Conservation (phyloP, 2,329 filamentous ascomycete species). For the Rugonectria rugulosa region DNA sequence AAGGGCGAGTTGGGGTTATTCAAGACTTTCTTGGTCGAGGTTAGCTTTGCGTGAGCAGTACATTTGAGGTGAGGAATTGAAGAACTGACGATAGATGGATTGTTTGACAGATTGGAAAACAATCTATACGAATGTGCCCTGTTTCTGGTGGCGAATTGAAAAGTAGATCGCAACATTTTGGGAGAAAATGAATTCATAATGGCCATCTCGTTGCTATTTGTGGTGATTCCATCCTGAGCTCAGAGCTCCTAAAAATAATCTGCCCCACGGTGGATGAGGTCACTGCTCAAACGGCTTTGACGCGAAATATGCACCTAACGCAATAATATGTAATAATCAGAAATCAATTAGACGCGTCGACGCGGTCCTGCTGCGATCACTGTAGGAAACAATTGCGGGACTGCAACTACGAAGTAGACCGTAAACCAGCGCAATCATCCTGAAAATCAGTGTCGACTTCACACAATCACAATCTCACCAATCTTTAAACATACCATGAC, state of each 20-base stretch:
- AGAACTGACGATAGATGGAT: conserved; percentile 61
- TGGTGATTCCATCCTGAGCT: conserved; percentile 15
- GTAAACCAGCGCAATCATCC: conserved; percentile 2
- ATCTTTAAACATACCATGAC: conserved; percentile 24
- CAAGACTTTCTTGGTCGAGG: conserved; percentile 62
- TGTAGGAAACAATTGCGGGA: conserved; percentile 12
- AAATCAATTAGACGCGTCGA: conserved; percentile 51
- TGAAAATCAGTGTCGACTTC: conserved; percentile 7
- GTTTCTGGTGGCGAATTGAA: conserved; percentile 35
- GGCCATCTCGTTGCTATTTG: too few species aligned
- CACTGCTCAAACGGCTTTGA: conserved; percentile 28
- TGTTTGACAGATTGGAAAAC: conserved; percentile 58
- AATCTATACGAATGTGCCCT: conserved; percentile 37
- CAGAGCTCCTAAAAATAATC: conserved; percentile 7
- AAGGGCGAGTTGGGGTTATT: conserved; percentile 54
- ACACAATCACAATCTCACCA: not conserved
- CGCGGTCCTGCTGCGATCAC: conserved; percentile 35
- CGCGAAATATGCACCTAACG: conserved; percentile 30
- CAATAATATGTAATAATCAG: conserved; percentile 38
- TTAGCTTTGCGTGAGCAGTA: conserved; percentile 19
- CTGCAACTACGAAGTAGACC: conserved; percentile 16
- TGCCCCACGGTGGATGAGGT: conserved; percentile 41
- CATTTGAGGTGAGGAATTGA: not conserved
- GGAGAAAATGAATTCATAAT: conserved; percentile 12
- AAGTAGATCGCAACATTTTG: conserved; percentile 38